phyloP scores from a whole-genome alignment of 768 basidiomycete genomes.

The Tremella yokohamensis region DNA sequence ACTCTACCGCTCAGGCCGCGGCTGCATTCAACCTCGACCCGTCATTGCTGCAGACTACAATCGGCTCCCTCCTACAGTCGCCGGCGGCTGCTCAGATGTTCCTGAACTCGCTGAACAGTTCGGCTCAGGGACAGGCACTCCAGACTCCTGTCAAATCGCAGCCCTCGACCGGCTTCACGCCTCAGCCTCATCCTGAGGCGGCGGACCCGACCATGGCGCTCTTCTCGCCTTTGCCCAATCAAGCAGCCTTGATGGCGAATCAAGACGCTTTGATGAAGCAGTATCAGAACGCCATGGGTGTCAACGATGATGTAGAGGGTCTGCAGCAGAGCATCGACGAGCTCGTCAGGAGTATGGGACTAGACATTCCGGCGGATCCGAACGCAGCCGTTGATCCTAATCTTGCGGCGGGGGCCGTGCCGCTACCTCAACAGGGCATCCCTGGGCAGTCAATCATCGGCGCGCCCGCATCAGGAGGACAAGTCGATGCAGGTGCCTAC shows the following conservation, averaged over 20 bases:
- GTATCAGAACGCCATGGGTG: constrained; percentile 63
- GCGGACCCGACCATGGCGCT: constrained; percentile 40
- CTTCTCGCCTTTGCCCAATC: constrained; percentile 36
- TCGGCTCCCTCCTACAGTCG: constrained; percentile 47
- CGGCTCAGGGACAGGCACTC: constrained; percentile 37
- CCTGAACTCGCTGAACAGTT: constrained; percentile 34
- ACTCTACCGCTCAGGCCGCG: constrained; percentile 27
- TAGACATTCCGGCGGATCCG: constrained; percentile 55
- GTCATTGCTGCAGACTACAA: constrained; percentile 40
- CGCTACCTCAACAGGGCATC: too few relatives aligned
- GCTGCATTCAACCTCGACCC: constrained; percentile 45
- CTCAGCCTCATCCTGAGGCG: background rate
- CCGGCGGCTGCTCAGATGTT: constrained; percentile 50
- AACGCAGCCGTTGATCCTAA: too few relatives aligned
- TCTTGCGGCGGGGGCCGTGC: too few relatives aligned
- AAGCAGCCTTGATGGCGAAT: constrained; percentile 47
- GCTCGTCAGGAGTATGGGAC: constrained; percentile 67
- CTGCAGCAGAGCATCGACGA: constrained; percentile 66
- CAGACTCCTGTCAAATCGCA: constrained; percentile 11
- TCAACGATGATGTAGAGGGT: constrained; percentile 69
- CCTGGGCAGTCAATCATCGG: too few relatives aligned
- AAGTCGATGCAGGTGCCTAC: too few relatives aligned
- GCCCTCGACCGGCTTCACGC: background rate
- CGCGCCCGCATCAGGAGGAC: too few relatives aligned
- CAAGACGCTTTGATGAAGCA: constrained; percentile 57